Percentiles rank a stretch among this genome's conserved stretches.
Conservation (phyloP, 2,329 filamentous ascomycete genomes). For the Colletotrichum lini region DNA sequence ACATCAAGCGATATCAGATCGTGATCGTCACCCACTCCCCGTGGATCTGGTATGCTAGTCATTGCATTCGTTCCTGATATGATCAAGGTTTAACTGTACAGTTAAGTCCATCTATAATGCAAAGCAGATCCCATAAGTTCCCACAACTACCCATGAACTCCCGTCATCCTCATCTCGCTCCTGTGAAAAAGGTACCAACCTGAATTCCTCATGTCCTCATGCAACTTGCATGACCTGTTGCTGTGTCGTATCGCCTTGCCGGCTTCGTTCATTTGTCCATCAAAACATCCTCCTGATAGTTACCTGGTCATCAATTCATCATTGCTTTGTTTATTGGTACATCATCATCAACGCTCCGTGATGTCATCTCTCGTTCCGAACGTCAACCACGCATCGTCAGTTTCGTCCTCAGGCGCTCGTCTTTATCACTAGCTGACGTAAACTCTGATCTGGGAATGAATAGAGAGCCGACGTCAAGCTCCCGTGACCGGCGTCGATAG, state of each 20-base stretch:
- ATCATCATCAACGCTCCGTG: neutral
- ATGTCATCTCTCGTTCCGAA: neutral
- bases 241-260: neutral
- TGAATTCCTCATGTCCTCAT: neutral
- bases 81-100: neutral
- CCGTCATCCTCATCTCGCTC: neutral
- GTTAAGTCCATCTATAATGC: neutral
- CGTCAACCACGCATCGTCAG: neutral
- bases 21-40: no score
- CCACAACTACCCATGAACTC: neutral
- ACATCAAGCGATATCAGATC: constrained; percentile 8
- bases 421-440: neutral
- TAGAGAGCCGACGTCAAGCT: no score
- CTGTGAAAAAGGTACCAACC: neutral
- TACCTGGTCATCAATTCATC: neutral
- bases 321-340: neutral
- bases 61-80: neutral
- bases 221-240: neutral
- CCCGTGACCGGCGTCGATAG: neutral
- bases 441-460: neutral
- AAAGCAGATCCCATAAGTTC: neutral
- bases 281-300: neutral
- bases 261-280: neutral
- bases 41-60: neutral
- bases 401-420: neutral